These are phyloP conservation scores for Dictyostelium citrinum DNA, from an alignment of 78 protist species.

Conservation along the genomic window DNA sequence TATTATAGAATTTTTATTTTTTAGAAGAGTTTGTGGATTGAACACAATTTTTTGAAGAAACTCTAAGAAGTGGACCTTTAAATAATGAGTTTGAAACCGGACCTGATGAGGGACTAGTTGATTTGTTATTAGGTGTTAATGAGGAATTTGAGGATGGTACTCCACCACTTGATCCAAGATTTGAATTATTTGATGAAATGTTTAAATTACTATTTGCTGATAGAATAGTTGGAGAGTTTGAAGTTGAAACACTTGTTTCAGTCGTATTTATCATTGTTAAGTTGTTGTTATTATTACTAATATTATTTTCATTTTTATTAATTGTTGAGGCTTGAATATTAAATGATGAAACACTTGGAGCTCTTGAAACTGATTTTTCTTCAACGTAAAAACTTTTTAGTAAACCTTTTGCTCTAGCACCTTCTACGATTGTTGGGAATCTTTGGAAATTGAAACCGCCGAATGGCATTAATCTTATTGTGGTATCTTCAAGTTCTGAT, in stretches of 20 bases:
- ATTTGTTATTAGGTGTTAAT: neutral
- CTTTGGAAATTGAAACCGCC: constrained; percentile 77
- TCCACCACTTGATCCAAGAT: neutral
- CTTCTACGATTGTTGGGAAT: constrained; percentile 72
- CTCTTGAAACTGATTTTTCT: constrained; percentile 54
- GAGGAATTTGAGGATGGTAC: neutral
- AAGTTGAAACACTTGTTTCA: neutral
- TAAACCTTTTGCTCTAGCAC: constrained; percentile 66
- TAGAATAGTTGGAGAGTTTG: neutral
- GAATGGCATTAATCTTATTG: constrained; percentile 51
- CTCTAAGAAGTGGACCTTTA: constrained; percentile 32
- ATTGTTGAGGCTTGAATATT: neutral
- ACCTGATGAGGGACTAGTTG: constrained; percentile 3
- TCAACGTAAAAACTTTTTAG: constrained; percentile 68
- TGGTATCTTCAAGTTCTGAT: constrained; percentile 7
- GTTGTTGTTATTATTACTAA: neutral
- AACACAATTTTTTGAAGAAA: constrained; percentile 22
- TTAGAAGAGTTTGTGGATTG: neutral
- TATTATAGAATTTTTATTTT: neutral
- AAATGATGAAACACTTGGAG: constrained; percentile 27
- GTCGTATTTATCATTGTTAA: neutral
- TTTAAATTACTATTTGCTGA: neutral
- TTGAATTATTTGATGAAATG: neutral
- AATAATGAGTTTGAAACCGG: neutral
- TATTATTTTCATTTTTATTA: neutral